Percentiles rank a stretch among this genome's conserved stretches.
These are phyloP conservation scores for Trypethelium eluteriae DNA, from an alignment of 495 filamentous ascomycete genomes.

Conservation along the genomic window DNA sequence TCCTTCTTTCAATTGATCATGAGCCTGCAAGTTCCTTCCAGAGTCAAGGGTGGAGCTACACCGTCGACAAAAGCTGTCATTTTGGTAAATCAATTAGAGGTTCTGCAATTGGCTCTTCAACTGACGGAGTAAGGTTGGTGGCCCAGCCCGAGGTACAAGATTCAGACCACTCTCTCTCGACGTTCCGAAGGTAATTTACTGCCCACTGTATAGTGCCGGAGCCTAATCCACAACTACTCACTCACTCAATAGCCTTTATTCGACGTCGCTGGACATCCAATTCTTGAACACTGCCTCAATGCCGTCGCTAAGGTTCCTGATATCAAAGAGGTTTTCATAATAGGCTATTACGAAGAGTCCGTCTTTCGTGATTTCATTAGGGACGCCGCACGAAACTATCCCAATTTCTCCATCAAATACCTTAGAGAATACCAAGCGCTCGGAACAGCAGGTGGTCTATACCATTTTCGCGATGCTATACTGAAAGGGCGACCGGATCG, in stretches of 20 bases:
- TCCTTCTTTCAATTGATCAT: not conserved
- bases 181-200: conserved; percentile 73
- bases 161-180: conserved; percentile 96
- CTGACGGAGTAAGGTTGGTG: conserved; percentile 64
- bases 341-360: conserved; percentile 96
- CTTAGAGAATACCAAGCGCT: conserved; percentile 95
- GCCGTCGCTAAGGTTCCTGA: conserved; percentile 85
- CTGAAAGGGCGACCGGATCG: conserved; percentile 91
- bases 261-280: conserved; percentile 91
- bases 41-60: conserved; percentile 28
- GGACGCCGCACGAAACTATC: conserved; percentile 73
- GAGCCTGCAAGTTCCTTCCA: conserved; percentile 32
- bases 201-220: not conserved
- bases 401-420: conserved; percentile 86
- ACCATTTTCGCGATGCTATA: conserved; percentile 99
- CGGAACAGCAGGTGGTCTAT: conserved; percentile 91
- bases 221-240: no score
- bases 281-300: conserved; percentile 93
- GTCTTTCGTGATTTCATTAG: conserved; percentile 98
- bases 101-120: conserved; percentile 13
- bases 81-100: conserved; percentile 43
- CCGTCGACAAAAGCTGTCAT: conserved; percentile 65
- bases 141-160: conserved; percentile 87
- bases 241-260: conserved; percentile 71
- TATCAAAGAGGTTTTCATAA: conserved; percentile 92